Conservation (phyloP, 495 filamentous ascomycete genomes). For the Penicillium tannophilum region DNA sequence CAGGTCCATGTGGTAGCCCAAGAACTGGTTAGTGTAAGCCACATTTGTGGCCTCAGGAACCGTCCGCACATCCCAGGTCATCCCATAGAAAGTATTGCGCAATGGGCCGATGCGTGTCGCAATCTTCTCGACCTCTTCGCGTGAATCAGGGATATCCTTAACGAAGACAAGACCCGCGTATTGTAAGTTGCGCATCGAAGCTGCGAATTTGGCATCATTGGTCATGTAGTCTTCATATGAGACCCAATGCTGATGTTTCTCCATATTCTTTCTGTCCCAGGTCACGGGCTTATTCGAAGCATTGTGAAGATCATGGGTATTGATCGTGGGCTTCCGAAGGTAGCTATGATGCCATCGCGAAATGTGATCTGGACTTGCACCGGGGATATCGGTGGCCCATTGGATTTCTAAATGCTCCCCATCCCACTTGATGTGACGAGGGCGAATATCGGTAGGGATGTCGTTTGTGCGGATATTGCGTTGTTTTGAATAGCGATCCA, state of each 20-base stretch:
- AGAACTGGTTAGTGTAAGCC: slow-evolving; percentile 78
- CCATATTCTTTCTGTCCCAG: slow-evolving; percentile 38
- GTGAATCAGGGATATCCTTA: slow-evolving; percentile 65
- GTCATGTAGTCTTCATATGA: slow-evolving; percentile 72
- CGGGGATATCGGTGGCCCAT: slow-evolving; percentile 63
- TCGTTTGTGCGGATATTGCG: slow-evolving; percentile 77
- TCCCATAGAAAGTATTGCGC: slow-evolving; percentile 84
- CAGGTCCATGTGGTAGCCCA: slow-evolving; percentile 91
- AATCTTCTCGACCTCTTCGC: slow-evolving; percentile 63
- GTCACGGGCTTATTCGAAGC: slow-evolving; percentile 13
- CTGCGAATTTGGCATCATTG: slow-evolving; percentile 50
- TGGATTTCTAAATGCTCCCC: slow-evolving; percentile 52
- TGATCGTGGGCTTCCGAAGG: slow-evolving; percentile 17
- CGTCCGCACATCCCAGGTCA: slow-evolving; percentile 83
- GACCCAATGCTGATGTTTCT: slow-evolving; percentile 46
- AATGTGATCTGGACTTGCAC: slow-evolving; percentile 48
- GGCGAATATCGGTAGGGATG: slow-evolving; percentile 58
- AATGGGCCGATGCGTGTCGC: slow-evolving; percentile 71
- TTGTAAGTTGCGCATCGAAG: slow-evolving; percentile 55
- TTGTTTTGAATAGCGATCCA: slow-evolving; percentile 78
- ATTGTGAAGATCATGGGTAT: slow-evolving; percentile 5
- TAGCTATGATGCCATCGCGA: slow-evolving; percentile 44
- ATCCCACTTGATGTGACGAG: slow-evolving; percentile 34
- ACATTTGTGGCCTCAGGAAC: slow-evolving; percentile 83
- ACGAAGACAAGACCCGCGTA: slow-evolving; percentile 72